A percentile compares a stretch with the other conserved stretches of the same genome.
Evolutionary conservation across 2,329 filamentous ascomycete genomes (phyloP).

Genomic region (Macrophomina tecta): DNA sequence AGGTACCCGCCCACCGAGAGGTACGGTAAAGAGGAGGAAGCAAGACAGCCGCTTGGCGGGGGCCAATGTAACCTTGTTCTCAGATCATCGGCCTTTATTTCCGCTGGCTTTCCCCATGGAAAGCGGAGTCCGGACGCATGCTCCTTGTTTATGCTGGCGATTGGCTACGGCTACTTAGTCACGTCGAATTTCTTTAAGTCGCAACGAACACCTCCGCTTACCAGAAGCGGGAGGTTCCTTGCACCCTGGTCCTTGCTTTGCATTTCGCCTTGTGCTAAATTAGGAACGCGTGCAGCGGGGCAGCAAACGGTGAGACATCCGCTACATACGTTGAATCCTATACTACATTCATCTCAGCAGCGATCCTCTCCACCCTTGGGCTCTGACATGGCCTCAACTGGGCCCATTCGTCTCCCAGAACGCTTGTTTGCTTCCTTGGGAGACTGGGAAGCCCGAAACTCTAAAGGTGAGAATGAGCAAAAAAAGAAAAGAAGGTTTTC

Average conservation of each 20-base stretch:
- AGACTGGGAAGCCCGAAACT: not conserved
- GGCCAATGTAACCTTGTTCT: not conserved
- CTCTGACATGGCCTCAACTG: too few relatives aligned
- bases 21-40: not conserved
- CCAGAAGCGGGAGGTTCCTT: not conserved
- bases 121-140: not conserved
- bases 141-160: not conserved
- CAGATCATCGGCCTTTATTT: not conserved
- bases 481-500: not conserved
- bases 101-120: not conserved
- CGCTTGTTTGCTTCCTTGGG: not conserved
- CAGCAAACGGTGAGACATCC: not conserved
- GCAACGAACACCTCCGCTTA: not conserved
- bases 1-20: not conserved
- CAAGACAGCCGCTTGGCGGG: not conserved
- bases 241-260: not conserved
- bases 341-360: too few relatives aligned
- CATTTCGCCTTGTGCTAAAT: not conserved
- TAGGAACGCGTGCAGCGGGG: not conserved
- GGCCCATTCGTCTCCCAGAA: too few relatives aligned
- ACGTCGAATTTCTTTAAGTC: not conserved
- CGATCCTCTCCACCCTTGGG: too few relatives aligned
- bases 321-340: not conserved
- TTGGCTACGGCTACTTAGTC: not conserved
- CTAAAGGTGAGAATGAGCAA: not conserved